These are phyloP conservation scores for Boletus reticuloceps DNA, from an alignment of 768 basidiomycete species.

Conservation along the genomic window DNA sequence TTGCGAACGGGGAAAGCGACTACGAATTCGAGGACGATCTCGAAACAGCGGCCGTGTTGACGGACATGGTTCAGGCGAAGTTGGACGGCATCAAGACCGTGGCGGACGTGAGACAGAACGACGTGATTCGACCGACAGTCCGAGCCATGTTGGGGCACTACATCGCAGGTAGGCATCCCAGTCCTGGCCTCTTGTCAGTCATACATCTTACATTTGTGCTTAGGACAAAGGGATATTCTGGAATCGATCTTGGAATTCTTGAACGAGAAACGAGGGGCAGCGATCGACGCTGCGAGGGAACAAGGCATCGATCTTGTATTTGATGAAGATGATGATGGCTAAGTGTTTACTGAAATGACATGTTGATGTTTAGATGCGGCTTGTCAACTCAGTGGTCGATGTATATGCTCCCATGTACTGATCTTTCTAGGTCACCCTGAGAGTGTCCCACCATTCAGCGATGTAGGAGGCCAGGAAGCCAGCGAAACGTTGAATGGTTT, in stretches of 20 bases:
- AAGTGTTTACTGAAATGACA: background rate
- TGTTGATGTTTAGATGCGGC: too few relatives aligned
- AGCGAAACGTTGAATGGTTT: too few relatives aligned
- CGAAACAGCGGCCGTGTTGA: slow-evolving; percentile 62
- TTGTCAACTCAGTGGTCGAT: too few relatives aligned
- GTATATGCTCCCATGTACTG: too few relatives aligned
- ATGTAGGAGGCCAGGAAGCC: too few relatives aligned
- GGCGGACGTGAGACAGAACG: slow-evolving; percentile 13
- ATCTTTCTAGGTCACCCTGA: too few relatives aligned
- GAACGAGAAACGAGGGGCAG: slow-evolving; percentile 44
- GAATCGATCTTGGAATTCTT: slow-evolving; percentile 51
- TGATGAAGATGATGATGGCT: slow-evolving; percentile 30
- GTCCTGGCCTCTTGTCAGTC: too few relatives aligned
- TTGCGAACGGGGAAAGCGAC: slow-evolving; percentile 23
- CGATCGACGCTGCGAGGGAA: slow-evolving; percentile 46
- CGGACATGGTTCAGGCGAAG: slow-evolving; percentile 61
- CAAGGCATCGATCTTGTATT: slow-evolving; percentile 55
- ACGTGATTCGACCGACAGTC: slow-evolving; percentile 52
- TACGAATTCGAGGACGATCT: slow-evolving; percentile 58
- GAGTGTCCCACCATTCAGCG: too few relatives aligned
- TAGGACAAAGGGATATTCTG: slow-evolving; percentile 63
- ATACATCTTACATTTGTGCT: background rate
- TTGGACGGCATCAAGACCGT: slow-evolving; percentile 48
- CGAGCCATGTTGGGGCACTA: slow-evolving; percentile 66
- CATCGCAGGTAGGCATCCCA: slow-evolving; percentile 48